These are phyloP conservation scores for Trichocladium antarcticum DNA, from an alignment of 495 filamentous ascomycete genomes.

Conservation along the genomic window DNA sequence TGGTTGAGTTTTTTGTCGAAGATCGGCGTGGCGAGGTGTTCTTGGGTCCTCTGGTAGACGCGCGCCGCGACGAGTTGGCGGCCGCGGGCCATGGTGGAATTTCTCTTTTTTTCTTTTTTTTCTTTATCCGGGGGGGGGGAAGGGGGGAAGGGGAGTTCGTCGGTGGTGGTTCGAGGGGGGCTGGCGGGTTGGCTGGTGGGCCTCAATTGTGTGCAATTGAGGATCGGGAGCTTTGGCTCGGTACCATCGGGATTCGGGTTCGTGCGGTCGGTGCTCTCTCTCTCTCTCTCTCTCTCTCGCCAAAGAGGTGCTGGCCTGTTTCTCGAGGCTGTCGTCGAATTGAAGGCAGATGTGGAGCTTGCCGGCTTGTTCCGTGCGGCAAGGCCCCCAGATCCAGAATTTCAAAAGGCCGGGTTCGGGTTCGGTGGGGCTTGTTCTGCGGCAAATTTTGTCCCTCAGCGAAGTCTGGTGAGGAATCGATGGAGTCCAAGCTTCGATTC, in stretches of 20 bases:
- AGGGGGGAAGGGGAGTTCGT: no score
- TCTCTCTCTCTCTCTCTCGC: background rate
- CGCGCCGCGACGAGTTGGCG: conserved; percentile 62
- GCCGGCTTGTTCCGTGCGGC: conserved; percentile 3
- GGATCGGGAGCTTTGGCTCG: background rate
- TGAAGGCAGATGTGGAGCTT: conserved; percentile 1
- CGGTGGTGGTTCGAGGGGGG: background rate
- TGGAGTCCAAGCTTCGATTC: no score
- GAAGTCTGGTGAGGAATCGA: no score
- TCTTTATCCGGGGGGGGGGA: background rate
- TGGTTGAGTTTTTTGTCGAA: conserved; percentile 2
- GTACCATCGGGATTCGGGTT: background rate
- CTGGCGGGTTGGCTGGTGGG: background rate
- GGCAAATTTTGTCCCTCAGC: conserved; percentile 12
- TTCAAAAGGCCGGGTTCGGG: background rate
- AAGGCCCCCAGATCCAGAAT: conserved; percentile 1
- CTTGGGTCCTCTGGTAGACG: conserved; percentile 55
- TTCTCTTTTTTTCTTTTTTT: background rate
- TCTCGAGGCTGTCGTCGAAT: background rate
- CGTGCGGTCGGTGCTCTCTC: background rate
- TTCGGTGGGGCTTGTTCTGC: background rate
- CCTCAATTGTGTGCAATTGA: background rate
- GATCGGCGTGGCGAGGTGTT: conserved; percentile 43
- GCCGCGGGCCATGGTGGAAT: conserved; percentile 17
- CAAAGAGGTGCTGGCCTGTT: background rate